A percentile compares a stretch with the other conserved stretches of the same genome.
These are phyloP conservation scores for Fusarium begoniae DNA, from an alignment of 2,329 filamentous ascomycete genomes.

Conservation along the genomic window DNA sequence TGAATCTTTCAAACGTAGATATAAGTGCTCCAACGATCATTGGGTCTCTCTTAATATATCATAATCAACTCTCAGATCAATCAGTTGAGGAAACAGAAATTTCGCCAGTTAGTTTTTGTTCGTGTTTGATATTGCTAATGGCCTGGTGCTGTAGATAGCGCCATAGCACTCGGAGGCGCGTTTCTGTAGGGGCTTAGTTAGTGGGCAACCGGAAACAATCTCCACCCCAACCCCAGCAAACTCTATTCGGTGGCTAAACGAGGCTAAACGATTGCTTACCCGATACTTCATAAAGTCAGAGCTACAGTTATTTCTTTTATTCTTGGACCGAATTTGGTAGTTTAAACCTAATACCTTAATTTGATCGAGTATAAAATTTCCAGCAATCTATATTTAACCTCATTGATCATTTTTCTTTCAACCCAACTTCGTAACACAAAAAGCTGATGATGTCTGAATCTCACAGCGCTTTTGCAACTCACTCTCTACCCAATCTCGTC, in stretches of 20 bases:
- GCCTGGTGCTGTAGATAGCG: not conserved
- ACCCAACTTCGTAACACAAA: no score
- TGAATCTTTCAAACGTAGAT: not conserved
- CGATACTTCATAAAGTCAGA: not conserved
- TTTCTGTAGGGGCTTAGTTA: not conserved
- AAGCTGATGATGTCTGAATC: no score
- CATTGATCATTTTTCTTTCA: not conserved
- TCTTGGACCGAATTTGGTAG: not conserved
- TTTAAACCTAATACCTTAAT: accelerated
- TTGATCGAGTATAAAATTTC: not conserved
- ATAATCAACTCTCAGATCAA: not conserved
- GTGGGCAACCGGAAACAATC: not conserved
- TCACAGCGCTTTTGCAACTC: no score
- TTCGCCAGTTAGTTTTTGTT: not conserved
- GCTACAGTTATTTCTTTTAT: not conserved
- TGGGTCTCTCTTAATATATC: not conserved
- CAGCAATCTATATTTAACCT: accelerated
- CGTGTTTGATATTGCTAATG: not conserved
- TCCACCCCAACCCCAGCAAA: not conserved
- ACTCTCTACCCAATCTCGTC: no score
- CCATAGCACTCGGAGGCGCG: accelerated
- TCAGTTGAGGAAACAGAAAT: no score
- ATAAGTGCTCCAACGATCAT: accelerated
- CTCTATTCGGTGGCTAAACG: not conserved
- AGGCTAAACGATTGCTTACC: not conserved